Base-by-base conservation (phyloP, 768 basidiomycete genomes). In the Pulveroboletus frians region DNA sequence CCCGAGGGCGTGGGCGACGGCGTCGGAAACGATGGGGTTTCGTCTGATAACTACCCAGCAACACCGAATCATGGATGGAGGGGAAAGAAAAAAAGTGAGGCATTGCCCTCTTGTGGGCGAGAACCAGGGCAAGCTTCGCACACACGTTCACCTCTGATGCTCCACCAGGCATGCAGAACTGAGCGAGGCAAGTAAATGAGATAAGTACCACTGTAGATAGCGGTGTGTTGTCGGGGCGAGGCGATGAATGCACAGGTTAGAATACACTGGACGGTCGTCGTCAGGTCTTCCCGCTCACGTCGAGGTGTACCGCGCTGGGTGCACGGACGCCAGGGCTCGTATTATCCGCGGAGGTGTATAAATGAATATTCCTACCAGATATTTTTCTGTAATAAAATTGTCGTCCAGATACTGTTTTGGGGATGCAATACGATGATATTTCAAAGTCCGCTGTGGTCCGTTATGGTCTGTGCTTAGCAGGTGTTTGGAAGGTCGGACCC, bases 401-500 rank as follows among this genome's bases (percentile, higher is more conserved):
- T 35, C 39, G 37, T 51, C 20, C 9, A 47, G 30, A 50, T 52
- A 32, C 52, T 48, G 27, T 50, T 51, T 58, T 53, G 0, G 54
- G 55, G 47, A 54, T 54, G 35, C 52, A 67, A 63, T 39, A 49
- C 31, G 35, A 55, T 27, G 35, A 46, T 30, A 48, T 58, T 62
- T 69, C 9, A 67, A 68, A 68, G 58, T 69, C 66, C 66, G 66
- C 38, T 47, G 41, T 63, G 51, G 60, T 65, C 60, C 47, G 64
- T 68, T 64, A 60, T 67, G 64, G 64, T 66, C 66, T 66, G 64
- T 66, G 64, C 64, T 67, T 68, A 66, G 63, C 66, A 64, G 63
- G 65, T 58, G 62, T 69, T 66, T 64, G 61, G 67, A 66, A 69
- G 72, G 71, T 71, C 69, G 69, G 66, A 59, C 67, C 68, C 71